Conservation (phyloP, 2,329 filamentous ascomycete genomes). For the Cadophora sp. region DNA sequence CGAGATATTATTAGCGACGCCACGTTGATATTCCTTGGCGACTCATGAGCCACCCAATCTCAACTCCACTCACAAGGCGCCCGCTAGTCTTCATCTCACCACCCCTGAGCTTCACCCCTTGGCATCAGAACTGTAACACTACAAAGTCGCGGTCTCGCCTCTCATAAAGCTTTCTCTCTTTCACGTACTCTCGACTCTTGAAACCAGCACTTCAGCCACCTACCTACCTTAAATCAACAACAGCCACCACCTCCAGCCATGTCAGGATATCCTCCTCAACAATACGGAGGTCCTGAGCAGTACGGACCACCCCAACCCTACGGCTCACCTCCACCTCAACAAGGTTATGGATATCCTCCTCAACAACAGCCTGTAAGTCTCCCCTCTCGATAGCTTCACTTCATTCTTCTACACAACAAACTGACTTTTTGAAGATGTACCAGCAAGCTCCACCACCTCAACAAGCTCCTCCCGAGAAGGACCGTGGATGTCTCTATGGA, state of each 20-base stretch:
- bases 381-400: background rate
- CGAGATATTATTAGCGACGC: conserved; percentile 8
- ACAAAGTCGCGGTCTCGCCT: conserved; percentile 3
- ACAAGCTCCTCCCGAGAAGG: conserved; percentile 15
- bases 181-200: background rate
- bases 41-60: conserved; percentile 7
- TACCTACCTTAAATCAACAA: background rate
- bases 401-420: background rate
- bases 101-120: conserved; percentile 2
- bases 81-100: background rate
- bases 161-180: background rate
- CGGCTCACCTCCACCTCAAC: conserved; percentile 16
- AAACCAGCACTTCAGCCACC: background rate
- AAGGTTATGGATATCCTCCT: conserved; percentile 19
- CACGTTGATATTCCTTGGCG: conserved; percentile 12
- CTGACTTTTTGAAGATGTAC: conserved; percentile 11
- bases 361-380: conserved; percentile 17
- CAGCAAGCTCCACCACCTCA: conserved; percentile 19
- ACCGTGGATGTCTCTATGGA: conserved; percentile 15
- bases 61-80: conserved; percentile 5
- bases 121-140: conserved; percentile 2
- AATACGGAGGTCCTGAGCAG: conserved; percentile 10
- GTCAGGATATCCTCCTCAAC: conserved; percentile 19
- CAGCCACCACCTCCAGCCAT: conserved; percentile 1
- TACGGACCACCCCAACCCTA: conserved; percentile 18